Percentiles rank a stretch among this genome's conserved stretches.
phyloP scores from a whole-genome alignment of 2,329 filamentous ascomycete species.

The Lecanoromycetidae sp. region DNA sequence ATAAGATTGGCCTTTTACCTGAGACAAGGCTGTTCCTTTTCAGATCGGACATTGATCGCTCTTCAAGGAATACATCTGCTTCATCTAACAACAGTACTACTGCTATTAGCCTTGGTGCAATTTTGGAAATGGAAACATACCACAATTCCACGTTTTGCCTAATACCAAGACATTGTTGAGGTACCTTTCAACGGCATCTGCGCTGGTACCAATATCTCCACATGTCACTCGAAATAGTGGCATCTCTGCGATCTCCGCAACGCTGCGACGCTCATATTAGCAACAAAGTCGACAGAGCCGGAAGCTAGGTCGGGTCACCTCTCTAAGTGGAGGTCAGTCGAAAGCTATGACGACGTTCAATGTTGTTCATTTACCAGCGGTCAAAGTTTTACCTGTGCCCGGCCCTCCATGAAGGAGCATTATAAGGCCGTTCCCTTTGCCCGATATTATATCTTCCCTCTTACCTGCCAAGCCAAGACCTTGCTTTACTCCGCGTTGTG shows the following conservation, averaged over 20 bases:
- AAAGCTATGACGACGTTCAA: background rate
- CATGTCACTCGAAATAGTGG: slow-evolving; percentile 32
- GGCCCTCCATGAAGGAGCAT: slow-evolving; percentile 29
- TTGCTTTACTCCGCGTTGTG: slow-evolving; percentile 11
- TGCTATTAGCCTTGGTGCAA: slow-evolving; percentile 25
- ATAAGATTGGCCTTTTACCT: background rate
- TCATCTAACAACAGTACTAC: slow-evolving; percentile 23
- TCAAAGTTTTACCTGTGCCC: slow-evolving; percentile 31
- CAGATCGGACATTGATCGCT: slow-evolving; percentile 18
- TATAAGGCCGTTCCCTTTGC: slow-evolving; percentile 28
- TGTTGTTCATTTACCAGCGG: slow-evolving; percentile 17
- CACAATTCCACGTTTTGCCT: slow-evolving; percentile 34
- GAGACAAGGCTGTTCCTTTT: slow-evolving; percentile 22
- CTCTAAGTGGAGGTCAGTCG: too few relatives aligned
- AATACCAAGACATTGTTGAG: slow-evolving; percentile 29
- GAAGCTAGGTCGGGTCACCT: too few relatives aligned
- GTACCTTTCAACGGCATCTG: slow-evolving; percentile 28
- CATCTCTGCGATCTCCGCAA: slow-evolving; percentile 29
- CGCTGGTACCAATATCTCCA: slow-evolving; percentile 29
- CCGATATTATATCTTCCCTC: slow-evolving; percentile 26
- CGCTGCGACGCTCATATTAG: too few relatives aligned
- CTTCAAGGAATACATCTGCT: too few relatives aligned
- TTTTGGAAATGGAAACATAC: slow-evolving; percentile 29
- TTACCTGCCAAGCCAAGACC: slow-evolving; percentile 15
- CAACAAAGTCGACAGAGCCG: too few relatives aligned